A percentile compares a stretch with the other conserved stretches of the same genome.
phyloP scores from a whole-genome alignment of 2,329 filamentous ascomycete species.

The Aureobasidium melanogenum region DNA sequence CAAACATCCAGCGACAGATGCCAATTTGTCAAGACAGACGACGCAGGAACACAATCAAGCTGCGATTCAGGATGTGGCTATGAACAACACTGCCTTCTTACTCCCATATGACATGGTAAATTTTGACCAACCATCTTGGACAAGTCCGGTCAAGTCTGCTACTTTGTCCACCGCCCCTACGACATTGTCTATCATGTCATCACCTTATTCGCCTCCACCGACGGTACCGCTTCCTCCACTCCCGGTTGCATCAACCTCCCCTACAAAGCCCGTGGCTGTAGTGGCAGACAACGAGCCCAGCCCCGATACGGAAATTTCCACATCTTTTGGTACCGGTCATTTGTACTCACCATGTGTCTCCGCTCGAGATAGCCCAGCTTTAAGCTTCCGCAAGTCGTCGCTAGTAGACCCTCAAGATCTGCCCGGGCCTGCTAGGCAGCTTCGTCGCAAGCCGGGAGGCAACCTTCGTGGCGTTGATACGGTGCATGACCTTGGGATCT shows the following conservation, averaged over 20 bases:
- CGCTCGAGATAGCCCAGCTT: not conserved
- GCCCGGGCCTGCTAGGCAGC: conserved; percentile 22
- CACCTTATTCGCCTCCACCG: conserved; percentile 5
- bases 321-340: not conserved
- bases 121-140: not conserved
- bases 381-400: conserved; percentile 5
- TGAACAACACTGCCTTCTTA: conserved; percentile 10
- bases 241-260: not conserved
- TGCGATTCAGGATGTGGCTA: not conserved
- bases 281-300: not conserved
- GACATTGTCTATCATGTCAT: not conserved
- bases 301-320: not conserved
- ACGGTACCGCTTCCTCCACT: not conserved
- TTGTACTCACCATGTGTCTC: not conserved
- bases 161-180: not conserved
- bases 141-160: not conserved
- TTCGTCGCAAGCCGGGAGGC: conserved; percentile 40
- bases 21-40: not conserved
- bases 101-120: not conserved
- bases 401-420: not conserved
- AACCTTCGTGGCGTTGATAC: conserved; percentile 39
- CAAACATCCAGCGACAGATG: not conserved
- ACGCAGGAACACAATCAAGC: conserved; percentile 1
- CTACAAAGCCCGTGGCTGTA: not conserved
- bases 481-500: conserved; percentile 35